phyloP scores from a whole-genome alignment of 768 basidiomycete genomes.

The Hygrocybe coccinea region DNA sequence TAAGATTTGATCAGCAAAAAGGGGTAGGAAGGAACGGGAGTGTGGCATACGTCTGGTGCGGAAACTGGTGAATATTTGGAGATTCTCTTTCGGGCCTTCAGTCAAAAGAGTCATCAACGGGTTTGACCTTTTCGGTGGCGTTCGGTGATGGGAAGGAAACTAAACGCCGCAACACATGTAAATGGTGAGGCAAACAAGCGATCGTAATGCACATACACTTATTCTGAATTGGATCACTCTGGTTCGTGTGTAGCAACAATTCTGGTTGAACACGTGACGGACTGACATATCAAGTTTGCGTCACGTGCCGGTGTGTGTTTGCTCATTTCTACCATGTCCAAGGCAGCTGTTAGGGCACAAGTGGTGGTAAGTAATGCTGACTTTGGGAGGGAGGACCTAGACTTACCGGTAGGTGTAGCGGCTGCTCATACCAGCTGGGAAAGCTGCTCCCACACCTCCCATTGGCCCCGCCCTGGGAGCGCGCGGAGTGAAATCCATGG shows the following conservation, averaged over 20 bases:
- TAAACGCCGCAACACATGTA: slow-evolving; percentile 25
- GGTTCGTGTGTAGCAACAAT: no score
- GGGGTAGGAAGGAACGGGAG: slow-evolving; percentile 4
- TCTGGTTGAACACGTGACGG: background rate
- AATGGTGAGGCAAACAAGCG: slow-evolving; percentile 17
- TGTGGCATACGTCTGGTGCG: slow-evolving; percentile 59
- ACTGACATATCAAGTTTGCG: background rate
- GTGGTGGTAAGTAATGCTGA: slow-evolving; percentile 56
- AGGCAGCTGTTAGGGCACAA: slow-evolving; percentile 55
- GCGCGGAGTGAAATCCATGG: slow-evolving; percentile 97
- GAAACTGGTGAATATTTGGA: slow-evolving; percentile 66
- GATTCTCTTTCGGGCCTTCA: slow-evolving; percentile 57
- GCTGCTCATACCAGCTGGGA: slow-evolving; percentile 84
- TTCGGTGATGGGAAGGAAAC: slow-evolving; percentile 56
- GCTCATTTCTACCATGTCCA: slow-evolving; percentile 51
- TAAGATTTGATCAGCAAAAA: slow-evolving; percentile 27
- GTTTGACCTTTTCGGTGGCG: slow-evolving; percentile 50
- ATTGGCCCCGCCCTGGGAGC: slow-evolving; percentile 97
- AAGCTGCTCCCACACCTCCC: slow-evolving; percentile 93
- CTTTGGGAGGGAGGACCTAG: slow-evolving; percentile 1
- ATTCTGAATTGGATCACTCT: slow-evolving; percentile 24
- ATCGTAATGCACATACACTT: slow-evolving; percentile 35
- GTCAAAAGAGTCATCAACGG: slow-evolving; percentile 67
- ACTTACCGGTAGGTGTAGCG: slow-evolving; percentile 45
- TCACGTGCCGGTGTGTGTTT: no score